Evolutionary conservation across 164 flowering plant genomes (phyloP).

Genomic region (Euptelea pleiosperma): DNA sequence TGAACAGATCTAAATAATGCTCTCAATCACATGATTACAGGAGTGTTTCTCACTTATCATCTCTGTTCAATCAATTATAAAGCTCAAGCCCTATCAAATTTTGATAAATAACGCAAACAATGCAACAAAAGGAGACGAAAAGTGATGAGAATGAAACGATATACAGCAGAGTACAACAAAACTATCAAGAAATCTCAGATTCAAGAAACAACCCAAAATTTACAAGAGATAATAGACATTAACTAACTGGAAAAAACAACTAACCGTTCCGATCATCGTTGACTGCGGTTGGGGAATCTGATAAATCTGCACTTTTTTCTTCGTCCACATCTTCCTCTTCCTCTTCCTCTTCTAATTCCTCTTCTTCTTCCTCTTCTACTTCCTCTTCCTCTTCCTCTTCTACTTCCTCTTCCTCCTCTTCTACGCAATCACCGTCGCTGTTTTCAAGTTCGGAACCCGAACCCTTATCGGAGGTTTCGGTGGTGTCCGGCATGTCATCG

Average conservation of each 20-base stretch:
- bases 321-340: slow-evolving; percentile 16
- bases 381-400: slow-evolving; percentile 21
- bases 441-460: slow-evolving; percentile 8
- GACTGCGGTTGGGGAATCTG: slow-evolving; percentile 1
- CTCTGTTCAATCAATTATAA: neutral
- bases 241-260: neutral
- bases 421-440: slow-evolving; percentile 4
- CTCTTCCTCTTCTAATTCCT: slow-evolving; percentile 8
- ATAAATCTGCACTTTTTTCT: slow-evolving; percentile 10
- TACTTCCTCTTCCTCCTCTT: slow-evolving; percentile 11
- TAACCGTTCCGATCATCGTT: slow-evolving; percentile 15
- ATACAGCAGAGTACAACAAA: too few relatives aligned
- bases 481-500: slow-evolving; percentile 6
- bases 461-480: neutral
- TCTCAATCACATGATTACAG: neutral
- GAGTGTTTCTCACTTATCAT: neutral
- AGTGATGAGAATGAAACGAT: too few relatives aligned
- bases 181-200: neutral
- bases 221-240: too few relatives aligned
- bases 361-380: slow-evolving; percentile 6
- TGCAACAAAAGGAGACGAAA: neutral
- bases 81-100: neutral
- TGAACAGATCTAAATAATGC: slow-evolving; percentile 1
- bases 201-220: too few relatives aligned
- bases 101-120: neutral